phyloP scores from a whole-genome alignment of 495 filamentous ascomycete species.

The Coniosporium apollinis region DNA sequence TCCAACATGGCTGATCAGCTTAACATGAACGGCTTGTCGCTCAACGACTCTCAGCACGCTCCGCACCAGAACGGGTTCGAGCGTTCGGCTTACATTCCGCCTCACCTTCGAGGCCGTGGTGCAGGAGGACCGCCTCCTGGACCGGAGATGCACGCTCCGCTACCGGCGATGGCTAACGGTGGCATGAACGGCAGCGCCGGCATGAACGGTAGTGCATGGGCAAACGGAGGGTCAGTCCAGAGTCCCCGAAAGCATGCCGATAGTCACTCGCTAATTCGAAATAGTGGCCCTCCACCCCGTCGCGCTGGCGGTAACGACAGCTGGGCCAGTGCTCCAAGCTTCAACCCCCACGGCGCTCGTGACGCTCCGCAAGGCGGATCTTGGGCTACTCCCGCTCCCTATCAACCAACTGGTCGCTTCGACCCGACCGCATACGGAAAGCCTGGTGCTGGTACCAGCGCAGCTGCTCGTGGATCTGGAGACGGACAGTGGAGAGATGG shows the following conservation, averaged over 20 bases:
- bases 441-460: constrained; percentile 35
- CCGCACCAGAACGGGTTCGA: constrained; percentile 21
- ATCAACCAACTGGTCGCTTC: constrained; percentile 36
- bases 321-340: constrained; percentile 58
- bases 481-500: constrained; percentile 94
- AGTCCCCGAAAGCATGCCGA: no score
- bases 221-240: constrained; percentile 36
- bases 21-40: constrained; percentile 70
- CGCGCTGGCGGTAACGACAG: constrained; percentile 41
- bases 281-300: constrained; percentile 8
- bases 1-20: constrained; percentile 85
- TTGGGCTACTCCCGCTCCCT: constrained; percentile 11
- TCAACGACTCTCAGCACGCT: constrained; percentile 59
- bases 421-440: constrained; percentile 54
- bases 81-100: constrained; percentile 83
- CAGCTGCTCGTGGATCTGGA: constrained; percentile 56
- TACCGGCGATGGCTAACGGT: constrained; percentile 21
- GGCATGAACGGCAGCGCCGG: constrained; percentile 28
- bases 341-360: constrained; percentile 39
- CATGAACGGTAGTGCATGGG: constrained; percentile 46
- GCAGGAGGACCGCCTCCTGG: constrained; percentile 19
- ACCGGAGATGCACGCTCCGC: not conserved
- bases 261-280: not conserved
- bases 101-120: constrained; percentile 64
- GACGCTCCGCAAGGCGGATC: not conserved